These are phyloP conservation scores for Fonsecaea pedrosoi DNA, from an alignment of 2,329 filamentous ascomycete species.

Conservation along the genomic window DNA sequence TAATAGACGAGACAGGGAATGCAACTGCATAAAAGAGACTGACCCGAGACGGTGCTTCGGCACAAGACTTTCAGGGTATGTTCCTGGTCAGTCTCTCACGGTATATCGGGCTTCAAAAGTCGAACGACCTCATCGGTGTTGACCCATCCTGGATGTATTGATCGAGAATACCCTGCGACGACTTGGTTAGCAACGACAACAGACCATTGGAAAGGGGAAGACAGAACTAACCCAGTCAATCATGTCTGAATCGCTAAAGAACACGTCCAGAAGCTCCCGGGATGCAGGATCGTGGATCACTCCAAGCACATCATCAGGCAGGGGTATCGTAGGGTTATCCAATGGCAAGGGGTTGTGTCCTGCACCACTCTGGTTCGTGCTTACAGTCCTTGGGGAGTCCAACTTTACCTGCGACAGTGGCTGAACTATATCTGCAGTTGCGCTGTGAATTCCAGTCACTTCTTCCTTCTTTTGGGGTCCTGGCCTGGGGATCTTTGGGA, in stretches of 20 bases:
- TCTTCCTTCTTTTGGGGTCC: not conserved
- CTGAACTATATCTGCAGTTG: not conserved
- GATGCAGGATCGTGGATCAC: constrained; percentile 1
- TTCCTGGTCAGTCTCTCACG: not conserved
- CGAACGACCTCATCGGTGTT: constrained; percentile 20
- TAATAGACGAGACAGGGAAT: not conserved
- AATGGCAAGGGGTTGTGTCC: not conserved
- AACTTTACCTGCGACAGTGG: not conserved
- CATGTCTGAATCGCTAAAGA: constrained; percentile 12
- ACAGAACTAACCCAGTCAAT: constrained; percentile 12
- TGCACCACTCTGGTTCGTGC: too few relatives aligned
- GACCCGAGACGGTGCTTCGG: not conserved
- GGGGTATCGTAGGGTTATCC: not conserved
- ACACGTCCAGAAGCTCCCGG: constrained; percentile 10
- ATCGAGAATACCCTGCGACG: constrained; percentile 14
- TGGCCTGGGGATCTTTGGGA: constrained; percentile 21
- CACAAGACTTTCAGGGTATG: not conserved
- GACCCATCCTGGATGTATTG: constrained; percentile 21
- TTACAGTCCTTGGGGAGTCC: not conserved
- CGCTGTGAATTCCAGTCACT: not conserved
- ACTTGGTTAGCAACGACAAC: not conserved
- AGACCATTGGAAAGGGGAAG: not conserved
- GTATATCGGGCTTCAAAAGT: constrained; percentile 4
- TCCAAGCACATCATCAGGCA: not conserved
- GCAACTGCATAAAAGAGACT: not conserved